Base-by-base conservation (phyloP, 352 stramenopile species). In the Vaucheria bursata region DNA sequence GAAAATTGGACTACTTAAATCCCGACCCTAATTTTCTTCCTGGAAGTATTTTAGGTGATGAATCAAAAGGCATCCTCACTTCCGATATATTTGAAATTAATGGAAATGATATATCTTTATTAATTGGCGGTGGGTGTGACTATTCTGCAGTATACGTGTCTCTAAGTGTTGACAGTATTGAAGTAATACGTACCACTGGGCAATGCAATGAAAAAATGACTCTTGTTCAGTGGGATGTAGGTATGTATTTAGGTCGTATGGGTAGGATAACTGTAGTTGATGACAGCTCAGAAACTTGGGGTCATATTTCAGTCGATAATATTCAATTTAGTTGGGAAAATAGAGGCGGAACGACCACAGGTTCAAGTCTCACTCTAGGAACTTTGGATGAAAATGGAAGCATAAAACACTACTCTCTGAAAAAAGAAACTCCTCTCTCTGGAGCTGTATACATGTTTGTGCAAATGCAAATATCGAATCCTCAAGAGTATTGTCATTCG, bases 271-370 rank as follows among this genome's bases (percentile, higher is more conserved):
- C 93, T 36, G 91, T 98, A 25, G 93, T 98, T 1, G 95, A 98
- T 73, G 91, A 88, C 0, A 92, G 87, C 18, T 90, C 82, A 64
- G 75, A 84, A 0, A 85, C 88, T 37, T 98, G 93, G 93, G 93
- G 92, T 35, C 93, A 98, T 80, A 97, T 98, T 74, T 97, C 96
- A 81, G 93, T 98, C 49, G 94, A 98, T 84, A 86, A 97, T 45
- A 92, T 98, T 8, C 75, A 87, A 0, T 98, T 98, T 78, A 91
- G 87, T 71, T 98, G 93, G 94, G 80, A 91, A n/a, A 75, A 50
- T 29, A 66, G 72, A 29, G 78, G 78, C 0, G 78, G 78, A 6
- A 36, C 68, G 0, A 18, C 32, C 18, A 36, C 34, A 33, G 64
- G 64, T 29, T 8, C 25, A 0, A 71, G 29, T 68, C 4, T 33